A percentile compares a stretch with the other conserved stretches of the same genome.
These are phyloP conservation scores for Mycena rebaudengoi DNA, from an alignment of 768 basidiomycete species.

Conservation along the genomic window DNA sequence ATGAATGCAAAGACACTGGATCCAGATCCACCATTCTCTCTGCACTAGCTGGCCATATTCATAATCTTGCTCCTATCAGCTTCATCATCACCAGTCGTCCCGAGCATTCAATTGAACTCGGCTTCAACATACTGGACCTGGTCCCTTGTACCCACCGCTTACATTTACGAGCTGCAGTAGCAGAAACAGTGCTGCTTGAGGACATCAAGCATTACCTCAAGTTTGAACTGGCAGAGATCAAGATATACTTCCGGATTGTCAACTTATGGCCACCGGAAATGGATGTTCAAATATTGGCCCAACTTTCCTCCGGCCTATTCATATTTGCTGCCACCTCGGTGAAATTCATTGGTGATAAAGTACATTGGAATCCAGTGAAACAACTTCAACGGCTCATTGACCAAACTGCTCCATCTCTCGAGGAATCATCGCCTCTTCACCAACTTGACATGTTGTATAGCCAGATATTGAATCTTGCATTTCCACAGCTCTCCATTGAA, in stretches of 20 bases:
- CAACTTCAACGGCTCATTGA: too few species aligned
- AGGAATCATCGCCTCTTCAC: too few species aligned
- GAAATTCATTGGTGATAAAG: slow-evolving; percentile 1
- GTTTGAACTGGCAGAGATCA: background rate
- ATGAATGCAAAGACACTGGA: background rate
- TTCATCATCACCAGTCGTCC: background rate
- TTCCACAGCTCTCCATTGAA: too few species aligned
- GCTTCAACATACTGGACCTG: background rate
- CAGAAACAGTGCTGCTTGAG: background rate
- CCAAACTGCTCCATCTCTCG: too few species aligned
- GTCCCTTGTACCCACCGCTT: background rate
- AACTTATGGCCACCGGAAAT: background rate
- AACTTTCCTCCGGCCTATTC: background rate
- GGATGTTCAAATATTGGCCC: background rate
- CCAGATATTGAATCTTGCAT: too few species aligned
- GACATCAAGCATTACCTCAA: background rate
- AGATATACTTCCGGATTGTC: too few species aligned
- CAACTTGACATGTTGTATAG: too few species aligned
- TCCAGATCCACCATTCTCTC: background rate
- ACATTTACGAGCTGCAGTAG: background rate
- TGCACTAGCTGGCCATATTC: background rate
- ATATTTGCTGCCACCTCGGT: background rate
- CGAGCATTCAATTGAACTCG: background rate
- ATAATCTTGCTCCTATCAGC: background rate
- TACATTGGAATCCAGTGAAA: too few species aligned